A percentile compares a stretch with the other conserved stretches of the same genome.
These are phyloP conservation scores for Hypoxylon sp. DNA, from an alignment of 2,329 filamentous ascomycete genomes.

Conservation along the genomic window DNA sequence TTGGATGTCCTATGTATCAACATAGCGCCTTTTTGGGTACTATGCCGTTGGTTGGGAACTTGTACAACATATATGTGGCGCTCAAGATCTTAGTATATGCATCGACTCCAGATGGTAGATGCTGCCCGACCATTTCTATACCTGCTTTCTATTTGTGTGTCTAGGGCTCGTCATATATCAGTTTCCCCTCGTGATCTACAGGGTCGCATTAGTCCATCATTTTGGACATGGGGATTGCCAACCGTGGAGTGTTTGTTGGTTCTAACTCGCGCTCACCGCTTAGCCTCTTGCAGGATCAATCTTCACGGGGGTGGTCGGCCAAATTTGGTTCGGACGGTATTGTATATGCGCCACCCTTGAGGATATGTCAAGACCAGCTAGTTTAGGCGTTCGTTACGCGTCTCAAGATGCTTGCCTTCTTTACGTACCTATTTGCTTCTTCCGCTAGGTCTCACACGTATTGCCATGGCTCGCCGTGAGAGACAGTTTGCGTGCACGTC, in stretches of 20 bases:
- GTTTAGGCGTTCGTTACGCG: not conserved
- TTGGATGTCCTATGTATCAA: conserved; percentile 27
- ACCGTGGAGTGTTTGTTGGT: conserved; percentile 3
- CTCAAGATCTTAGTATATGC: conserved; percentile 23
- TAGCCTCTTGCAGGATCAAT: conserved; percentile 11
- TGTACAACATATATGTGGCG: conserved; percentile 22
- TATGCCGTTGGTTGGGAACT: conserved; percentile 19
- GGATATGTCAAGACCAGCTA: conserved; percentile 7
- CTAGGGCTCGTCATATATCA: conserved; percentile 1
- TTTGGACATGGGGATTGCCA: conserved; percentile 8
- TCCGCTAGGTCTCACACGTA: conserved; percentile 11
- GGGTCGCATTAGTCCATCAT: conserved; percentile 18
- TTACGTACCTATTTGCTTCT: conserved; percentile 29
- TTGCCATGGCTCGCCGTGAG: not conserved
- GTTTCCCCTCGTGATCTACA: not conserved
- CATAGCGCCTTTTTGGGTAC: conserved; percentile 8
- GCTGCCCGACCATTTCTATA: conserved; percentile 4
- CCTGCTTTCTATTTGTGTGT: not conserved
- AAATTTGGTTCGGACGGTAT: conserved; percentile 2
- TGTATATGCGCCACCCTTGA: conserved; percentile 14
- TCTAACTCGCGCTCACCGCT: conserved; percentile 20
- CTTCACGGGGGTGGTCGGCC: not conserved
- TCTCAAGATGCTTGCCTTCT: conserved; percentile 1
- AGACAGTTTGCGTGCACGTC: conserved; percentile 7
- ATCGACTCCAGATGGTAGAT: conserved; percentile 16